phyloP scores from a whole-genome alignment of 2,329 filamentous ascomycete species.

The Hypoxylon sp. region DNA sequence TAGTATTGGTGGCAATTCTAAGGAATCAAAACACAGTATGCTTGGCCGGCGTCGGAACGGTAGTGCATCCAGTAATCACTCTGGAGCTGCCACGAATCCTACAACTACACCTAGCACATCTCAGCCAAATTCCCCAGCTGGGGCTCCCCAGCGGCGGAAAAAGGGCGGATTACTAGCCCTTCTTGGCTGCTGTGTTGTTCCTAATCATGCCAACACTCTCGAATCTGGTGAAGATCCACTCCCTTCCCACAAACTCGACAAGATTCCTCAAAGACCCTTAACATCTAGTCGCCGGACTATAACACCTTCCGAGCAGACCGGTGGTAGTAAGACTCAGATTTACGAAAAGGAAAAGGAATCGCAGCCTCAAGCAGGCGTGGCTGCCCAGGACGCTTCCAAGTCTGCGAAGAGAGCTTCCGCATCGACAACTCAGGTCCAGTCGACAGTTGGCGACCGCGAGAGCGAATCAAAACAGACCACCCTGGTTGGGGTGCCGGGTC shows the following conservation, averaged over 20 bases:
- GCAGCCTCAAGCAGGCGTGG: conserved; percentile 52
- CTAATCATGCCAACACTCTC: conserved; percentile 70
- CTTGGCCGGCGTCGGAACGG: conserved; percentile 75
- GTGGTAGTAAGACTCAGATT: conserved; percentile 59
- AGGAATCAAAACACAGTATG: conserved; percentile 76
- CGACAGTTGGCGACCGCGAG: conserved; percentile 60
- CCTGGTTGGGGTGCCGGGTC: conserved; percentile 55
- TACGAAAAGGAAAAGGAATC: conserved; percentile 66
- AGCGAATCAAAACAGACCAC: conserved; percentile 65
- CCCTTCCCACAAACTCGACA: conserved; percentile 69
- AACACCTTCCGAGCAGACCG: conserved; percentile 67
- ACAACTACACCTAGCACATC: conserved; percentile 65
- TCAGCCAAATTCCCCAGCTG: conserved; percentile 67
- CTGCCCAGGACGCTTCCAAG: conserved; percentile 56
- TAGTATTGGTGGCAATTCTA: conserved; percentile 75
- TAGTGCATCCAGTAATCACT: conserved; percentile 77
- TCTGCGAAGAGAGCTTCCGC: conserved; percentile 64
- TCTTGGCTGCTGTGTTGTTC: conserved; percentile 76
- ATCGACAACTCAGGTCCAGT: conserved; percentile 64
- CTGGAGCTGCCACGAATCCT: conserved; percentile 68
- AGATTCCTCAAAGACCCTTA: conserved; percentile 67
- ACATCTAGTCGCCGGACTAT: conserved; percentile 69
- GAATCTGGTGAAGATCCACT: conserved; percentile 70
- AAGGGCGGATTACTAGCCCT: conserved; percentile 73
- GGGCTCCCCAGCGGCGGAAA: conserved; percentile 64